These are phyloP conservation scores for Dillenia turbinata DNA, from an alignment of 164 flowering plant genomes.

Conservation along the genomic window DNA sequence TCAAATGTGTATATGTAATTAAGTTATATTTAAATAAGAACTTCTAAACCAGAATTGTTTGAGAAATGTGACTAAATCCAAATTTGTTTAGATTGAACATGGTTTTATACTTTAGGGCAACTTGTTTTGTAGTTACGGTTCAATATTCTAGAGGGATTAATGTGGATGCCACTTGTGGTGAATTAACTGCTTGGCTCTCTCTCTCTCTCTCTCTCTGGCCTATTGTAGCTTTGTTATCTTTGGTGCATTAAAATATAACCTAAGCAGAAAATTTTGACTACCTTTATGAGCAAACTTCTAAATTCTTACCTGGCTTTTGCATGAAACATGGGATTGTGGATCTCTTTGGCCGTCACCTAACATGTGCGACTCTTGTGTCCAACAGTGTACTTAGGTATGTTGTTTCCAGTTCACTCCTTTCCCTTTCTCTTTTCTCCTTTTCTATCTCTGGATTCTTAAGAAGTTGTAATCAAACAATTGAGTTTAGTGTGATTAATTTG, in stretches of 20 bases:
- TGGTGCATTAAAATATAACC: background rate
- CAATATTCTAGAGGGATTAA: too few species aligned
- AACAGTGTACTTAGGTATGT: slow-evolving; percentile 76
- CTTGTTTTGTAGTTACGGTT: too few species aligned
- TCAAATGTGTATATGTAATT: too few species aligned
- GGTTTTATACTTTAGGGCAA: too few species aligned
- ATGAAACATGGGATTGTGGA: slow-evolving; percentile 19
- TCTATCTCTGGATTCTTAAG: background rate
- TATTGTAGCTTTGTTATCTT: background rate
- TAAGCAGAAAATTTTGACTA: slow-evolving; percentile 1
- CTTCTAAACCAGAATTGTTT: too few species aligned
- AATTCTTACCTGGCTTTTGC: slow-evolving; percentile 17
- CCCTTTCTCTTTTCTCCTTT: background rate
- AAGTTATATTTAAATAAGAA: too few species aligned
- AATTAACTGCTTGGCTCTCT: too few species aligned
- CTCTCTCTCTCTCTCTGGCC: background rate
- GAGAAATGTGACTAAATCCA: too few species aligned
- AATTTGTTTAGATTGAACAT: too few species aligned
- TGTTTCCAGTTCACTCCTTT: background rate
- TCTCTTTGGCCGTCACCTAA: slow-evolving; percentile 15
- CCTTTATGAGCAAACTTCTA: background rate
- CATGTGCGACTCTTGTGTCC: slow-evolving; percentile 3
- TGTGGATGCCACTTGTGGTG: too few species aligned
- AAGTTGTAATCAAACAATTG: background rate
- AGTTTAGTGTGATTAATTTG: background rate